Evolutionary conservation across 495 filamentous ascomycete species (phyloP), one percentile per base, ranked within the genome.

Genomic region (Neurospora hispaniola): DNA sequence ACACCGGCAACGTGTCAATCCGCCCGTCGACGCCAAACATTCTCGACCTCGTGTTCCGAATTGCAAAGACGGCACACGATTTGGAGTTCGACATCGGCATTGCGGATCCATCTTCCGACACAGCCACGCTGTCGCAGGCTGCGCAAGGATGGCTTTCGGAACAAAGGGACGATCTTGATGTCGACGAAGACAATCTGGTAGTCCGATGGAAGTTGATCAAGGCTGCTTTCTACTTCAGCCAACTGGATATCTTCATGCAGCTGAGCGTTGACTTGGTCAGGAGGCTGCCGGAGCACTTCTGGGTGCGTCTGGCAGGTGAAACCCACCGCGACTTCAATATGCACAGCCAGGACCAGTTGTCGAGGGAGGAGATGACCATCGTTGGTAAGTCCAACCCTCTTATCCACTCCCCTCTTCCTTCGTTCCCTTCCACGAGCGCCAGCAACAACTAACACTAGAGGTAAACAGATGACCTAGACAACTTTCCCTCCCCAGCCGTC

Each of bases 351-450:
- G 1, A 62, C 48, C 0, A 3, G 23, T 31, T 62, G 11, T 31
- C 23, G 23, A 16, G 12, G 1, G 54, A 62, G 54, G 54, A 62
- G 54, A 20, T 35, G 54, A 0, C 27, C 27, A 27, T 62, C 14
- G 8, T 35, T 7, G 14, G 54, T 62, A 62, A 35, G 27, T 35
- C 54, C 54, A 54, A 12, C n/a, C 46, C 4, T 5, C 18, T 16
- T n/a, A 8, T 2, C 20, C 4, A 27, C 0, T 0, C 2, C 11
- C 20, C 4, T 4, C 9, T n/a, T 23, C 5, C 4, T n/a, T 1
- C 11, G 27, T 27, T 2, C n/a, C 2, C 46, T 27, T 27, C 5
- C 48, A 59, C n/a, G n/a, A 46, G 20, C 3, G 44, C 8, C 4
- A 59, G 11, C 20, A 27, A 23, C 48, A 1, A 59, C 23, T 31